Percentiles rank a stretch among this genome's conserved stretches.
These are phyloP conservation scores for Phycomyces nitens DNA, from an alignment of 192 early-diverging fungal genomes.

Conservation along the genomic window DNA sequence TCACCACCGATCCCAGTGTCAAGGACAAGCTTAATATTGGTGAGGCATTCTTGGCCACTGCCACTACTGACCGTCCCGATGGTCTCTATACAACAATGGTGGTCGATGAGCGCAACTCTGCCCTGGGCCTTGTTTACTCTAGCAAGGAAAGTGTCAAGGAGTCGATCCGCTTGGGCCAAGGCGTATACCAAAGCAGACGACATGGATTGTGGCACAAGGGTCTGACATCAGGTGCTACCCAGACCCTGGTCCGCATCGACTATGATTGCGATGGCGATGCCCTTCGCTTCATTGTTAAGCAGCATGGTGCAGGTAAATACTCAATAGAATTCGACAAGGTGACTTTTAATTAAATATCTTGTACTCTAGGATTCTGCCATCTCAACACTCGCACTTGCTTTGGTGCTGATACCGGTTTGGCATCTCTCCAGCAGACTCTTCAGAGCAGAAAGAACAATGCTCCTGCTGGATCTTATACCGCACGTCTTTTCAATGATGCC, in stretches of 20 bases:
- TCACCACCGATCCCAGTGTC: slow-evolving; percentile 32
- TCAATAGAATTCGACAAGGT: not conserved
- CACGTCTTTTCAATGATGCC: slow-evolving; percentile 80
- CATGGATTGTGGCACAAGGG: slow-evolving; percentile 97
- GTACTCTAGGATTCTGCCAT: slow-evolving; percentile 84
- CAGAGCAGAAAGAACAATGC: slow-evolving; percentile 65
- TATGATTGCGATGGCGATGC: slow-evolving; percentile 91
- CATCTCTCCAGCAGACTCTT: slow-evolving; percentile 67
- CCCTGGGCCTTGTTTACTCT: slow-evolving; percentile 92
- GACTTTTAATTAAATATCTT: not conserved
- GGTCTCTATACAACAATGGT: slow-evolving; percentile 90
- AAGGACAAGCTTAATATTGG: slow-evolving; percentile 46
- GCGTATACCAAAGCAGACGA: slow-evolving; percentile 89
- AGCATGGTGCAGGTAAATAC: slow-evolving; percentile 69
- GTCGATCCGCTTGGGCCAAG: slow-evolving; percentile 69
- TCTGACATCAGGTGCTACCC: slow-evolving; percentile 90
- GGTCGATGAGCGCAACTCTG: slow-evolving; percentile 83
- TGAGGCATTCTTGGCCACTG: slow-evolving; percentile 51
- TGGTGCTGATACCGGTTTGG: slow-evolving; percentile 74
- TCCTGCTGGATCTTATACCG: slow-evolving; percentile 89
- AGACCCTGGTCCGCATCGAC: slow-evolving; percentile 72
- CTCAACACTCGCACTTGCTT: slow-evolving; percentile 89
- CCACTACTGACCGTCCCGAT: slow-evolving; percentile 84
- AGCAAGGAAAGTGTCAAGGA: slow-evolving; percentile 77
- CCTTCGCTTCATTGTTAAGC: slow-evolving; percentile 81